These are phyloP conservation scores for Suillus hirtellus DNA, from an alignment of 768 basidiomycete species.

Conservation along the genomic window DNA sequence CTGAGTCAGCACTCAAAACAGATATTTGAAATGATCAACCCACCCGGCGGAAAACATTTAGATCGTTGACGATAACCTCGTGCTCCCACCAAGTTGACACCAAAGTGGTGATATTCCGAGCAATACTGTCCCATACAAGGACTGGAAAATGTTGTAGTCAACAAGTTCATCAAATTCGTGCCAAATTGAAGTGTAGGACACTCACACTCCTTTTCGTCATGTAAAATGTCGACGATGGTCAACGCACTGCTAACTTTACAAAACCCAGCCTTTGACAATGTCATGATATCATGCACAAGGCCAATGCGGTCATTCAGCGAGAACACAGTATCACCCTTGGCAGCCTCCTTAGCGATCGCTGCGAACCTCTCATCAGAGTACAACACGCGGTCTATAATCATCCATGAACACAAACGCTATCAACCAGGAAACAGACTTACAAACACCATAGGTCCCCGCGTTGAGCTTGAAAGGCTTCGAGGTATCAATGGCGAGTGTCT, in stretches of 20 bases:
- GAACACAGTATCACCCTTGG: conserved; percentile 64
- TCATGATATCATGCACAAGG: conserved; percentile 79
- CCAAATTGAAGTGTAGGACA: conserved; percentile 12
- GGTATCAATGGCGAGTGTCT: conserved; percentile 68
- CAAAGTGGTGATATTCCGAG: conserved; percentile 53
- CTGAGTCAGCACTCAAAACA: conserved; percentile 3
- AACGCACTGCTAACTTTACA: conserved; percentile 75
- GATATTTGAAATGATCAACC: conserved; percentile 22
- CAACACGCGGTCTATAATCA: conserved; percentile 68
- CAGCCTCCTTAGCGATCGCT: conserved; percentile 78
- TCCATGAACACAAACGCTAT: conserved; percentile 9
- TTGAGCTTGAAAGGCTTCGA: conserved; percentile 87
- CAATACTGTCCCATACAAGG: conserved; percentile 79
- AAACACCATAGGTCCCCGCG: conserved; percentile 85
- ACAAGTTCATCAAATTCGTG: conserved; percentile 10
- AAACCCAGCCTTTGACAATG: conserved; percentile 80
- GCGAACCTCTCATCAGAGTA: conserved; percentile 81
- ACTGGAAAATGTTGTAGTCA: conserved; percentile 42
- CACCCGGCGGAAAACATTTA: conserved; percentile 65
- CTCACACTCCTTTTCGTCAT: conserved; percentile 77
- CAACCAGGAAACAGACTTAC: conserved; percentile 44
- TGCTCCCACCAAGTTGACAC: conserved; percentile 85
- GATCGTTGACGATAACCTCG: conserved; percentile 45
- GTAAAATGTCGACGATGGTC: conserved; percentile 66
- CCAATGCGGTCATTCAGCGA: conserved; percentile 87